These are phyloP conservation scores for Apiospora sp. DNA, from an alignment of 2,329 filamentous ascomycete species.

Conservation along the genomic window DNA sequence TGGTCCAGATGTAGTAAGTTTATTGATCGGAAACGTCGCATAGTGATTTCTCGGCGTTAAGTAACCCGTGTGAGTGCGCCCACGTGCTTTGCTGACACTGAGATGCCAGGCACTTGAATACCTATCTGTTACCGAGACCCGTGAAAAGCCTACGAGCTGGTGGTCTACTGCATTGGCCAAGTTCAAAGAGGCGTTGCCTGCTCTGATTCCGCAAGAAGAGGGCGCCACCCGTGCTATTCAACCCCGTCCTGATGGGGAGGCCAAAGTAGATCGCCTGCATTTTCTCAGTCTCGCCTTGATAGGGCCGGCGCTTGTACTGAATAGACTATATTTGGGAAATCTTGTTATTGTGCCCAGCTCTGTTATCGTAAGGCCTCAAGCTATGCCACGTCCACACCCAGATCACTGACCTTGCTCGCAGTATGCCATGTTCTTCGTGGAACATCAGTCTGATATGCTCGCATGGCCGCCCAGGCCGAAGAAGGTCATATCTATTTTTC, in stretches of 20 bases:
- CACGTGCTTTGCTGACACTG: not conserved
- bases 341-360: constrained; percentile 44
- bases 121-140: constrained; percentile 22
- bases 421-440: constrained; percentile 57
- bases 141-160: constrained; percentile 4
- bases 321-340: constrained; percentile 70
- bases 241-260: not conserved
- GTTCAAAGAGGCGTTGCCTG: constrained; percentile 23
- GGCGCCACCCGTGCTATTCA: not conserved
- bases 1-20: constrained; percentile 49
- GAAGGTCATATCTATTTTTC: constrained; percentile 59
- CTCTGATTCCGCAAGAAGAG: constrained; percentile 22
- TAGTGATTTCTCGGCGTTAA: not conserved
- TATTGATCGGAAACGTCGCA: not conserved
- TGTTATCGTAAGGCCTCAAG: constrained; percentile 36
- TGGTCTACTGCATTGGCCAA: constrained; percentile 19
- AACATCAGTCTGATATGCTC: constrained; percentile 54
- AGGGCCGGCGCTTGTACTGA: constrained; percentile 72
- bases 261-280: constrained; percentile 34
- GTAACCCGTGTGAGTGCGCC: not conserved
- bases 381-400: not conserved
- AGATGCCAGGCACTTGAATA: not conserved
- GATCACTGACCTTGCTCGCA: constrained; percentile 35
- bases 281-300: constrained; percentile 65
- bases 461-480: constrained; percentile 63